Evolutionary conservation across 345 rosid genomes (phyloP).

Genomic region (Bruguiera gymnorhiza): DNA sequence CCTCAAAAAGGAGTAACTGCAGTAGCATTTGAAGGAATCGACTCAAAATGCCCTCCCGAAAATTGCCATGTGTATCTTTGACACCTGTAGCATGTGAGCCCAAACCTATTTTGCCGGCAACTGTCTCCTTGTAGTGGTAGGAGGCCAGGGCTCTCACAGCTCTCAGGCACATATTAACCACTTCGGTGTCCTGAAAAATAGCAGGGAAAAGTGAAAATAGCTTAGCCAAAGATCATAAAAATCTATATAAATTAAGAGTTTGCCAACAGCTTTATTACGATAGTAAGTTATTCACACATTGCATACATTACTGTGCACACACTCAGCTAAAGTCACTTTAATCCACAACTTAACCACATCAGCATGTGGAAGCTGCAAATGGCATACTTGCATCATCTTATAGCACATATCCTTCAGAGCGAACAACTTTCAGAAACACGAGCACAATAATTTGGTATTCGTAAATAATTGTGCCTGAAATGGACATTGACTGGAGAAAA

Average conservation of each 20-base stretch:
- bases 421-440: not conserved
- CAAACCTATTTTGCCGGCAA: constrained; percentile 61
- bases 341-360: not conserved
- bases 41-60: constrained; percentile 64
- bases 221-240: not conserved
- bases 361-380: not conserved
- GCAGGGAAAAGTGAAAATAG: constrained; percentile 6
- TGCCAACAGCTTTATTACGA: not conserved
- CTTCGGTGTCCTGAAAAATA: constrained; percentile 62
- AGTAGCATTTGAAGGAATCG: constrained; percentile 67
- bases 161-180: constrained; percentile 84
- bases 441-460: not conserved
- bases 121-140: constrained; percentile 77
- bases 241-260: not conserved
- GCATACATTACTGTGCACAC: not conserved
- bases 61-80: constrained; percentile 55
- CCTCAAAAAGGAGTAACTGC: constrained; percentile 87
- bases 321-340: not conserved
- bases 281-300: not conserved
- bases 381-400: not conserved
- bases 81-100: constrained; percentile 55
- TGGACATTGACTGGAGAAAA: not conserved
- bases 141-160: constrained; percentile 89
- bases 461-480: not conserved
- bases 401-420: not conserved